A percentile compares a stretch with the other conserved stretches of the same genome.
Conservation (phyloP, 2,329 filamentous ascomycete genomes). For the Fusarium acutatum region DNA sequence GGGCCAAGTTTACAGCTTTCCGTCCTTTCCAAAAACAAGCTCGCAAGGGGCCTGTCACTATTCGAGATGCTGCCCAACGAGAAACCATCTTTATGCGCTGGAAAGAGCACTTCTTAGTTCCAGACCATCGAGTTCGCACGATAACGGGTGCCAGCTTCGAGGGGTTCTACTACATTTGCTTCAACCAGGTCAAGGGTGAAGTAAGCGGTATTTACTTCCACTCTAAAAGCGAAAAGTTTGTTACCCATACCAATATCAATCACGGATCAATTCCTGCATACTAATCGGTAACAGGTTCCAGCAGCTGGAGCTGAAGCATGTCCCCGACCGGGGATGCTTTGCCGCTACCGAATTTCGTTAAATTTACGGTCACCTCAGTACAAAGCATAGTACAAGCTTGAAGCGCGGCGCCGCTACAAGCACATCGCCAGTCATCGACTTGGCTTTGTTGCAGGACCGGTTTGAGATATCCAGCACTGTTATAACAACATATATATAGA, state of each 20-base stretch:
- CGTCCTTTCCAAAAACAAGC: conserved; percentile 73
- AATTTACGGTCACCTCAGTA: conserved; percentile 4
- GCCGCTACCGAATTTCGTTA: conserved; percentile 82
- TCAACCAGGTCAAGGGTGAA: conserved; percentile 87
- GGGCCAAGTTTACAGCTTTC: conserved; percentile 90
- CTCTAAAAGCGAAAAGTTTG: conserved; percentile 95
- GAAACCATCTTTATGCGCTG: conserved; percentile 98
- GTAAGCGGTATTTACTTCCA: conserved; percentile 98
- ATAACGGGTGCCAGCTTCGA: conserved; percentile 97
- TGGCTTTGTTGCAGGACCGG: conserved; percentile 11
- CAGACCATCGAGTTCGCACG: conserved; percentile 89
- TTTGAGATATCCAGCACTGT: conserved; percentile 17
- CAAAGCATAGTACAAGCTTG: neutral
- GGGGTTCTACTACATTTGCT: conserved; percentile 99
- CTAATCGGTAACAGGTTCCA: conserved; percentile 72
- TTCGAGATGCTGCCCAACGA: conserved; percentile 77
- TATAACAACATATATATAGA: conserved; percentile 39
- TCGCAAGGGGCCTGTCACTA: conserved; percentile 62
- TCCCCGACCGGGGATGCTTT: conserved; percentile 84
- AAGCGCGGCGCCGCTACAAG: neutral
- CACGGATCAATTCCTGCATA: neutral
- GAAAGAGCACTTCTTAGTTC: conserved; percentile 98
- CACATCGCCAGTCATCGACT: conserved; percentile 4
- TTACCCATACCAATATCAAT: conserved; percentile 33
- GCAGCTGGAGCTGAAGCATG: conserved; percentile 89